A percentile compares a stretch with the other conserved stretches of the same genome.
Conservation (phyloP, 2,329 filamentous ascomycete species). For the Escovopsis sp. region DNA sequence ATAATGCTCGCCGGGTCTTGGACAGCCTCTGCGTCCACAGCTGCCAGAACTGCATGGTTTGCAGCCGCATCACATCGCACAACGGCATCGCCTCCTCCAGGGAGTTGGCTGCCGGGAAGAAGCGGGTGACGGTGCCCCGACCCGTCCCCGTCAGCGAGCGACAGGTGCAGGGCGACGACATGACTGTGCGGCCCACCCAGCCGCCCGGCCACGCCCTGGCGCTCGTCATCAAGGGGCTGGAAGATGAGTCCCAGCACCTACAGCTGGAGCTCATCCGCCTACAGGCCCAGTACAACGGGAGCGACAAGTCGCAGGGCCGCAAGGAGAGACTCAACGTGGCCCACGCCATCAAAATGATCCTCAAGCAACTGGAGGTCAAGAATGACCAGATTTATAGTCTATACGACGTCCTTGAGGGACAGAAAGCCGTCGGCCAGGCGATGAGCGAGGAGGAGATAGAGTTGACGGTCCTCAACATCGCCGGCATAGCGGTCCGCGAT, state of each 20-base stretch:
- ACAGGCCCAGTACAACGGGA: slow-evolving; percentile 47
- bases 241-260: slow-evolving; percentile 67
- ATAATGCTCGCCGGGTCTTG: slow-evolving; percentile 36
- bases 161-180: slow-evolving; percentile 34
- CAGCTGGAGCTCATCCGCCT: slow-evolving; percentile 52
- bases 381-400: slow-evolving; percentile 69
- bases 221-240: slow-evolving; percentile 66
- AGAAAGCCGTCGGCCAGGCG: slow-evolving; percentile 49
- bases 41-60: slow-evolving; percentile 42
- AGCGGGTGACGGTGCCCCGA: slow-evolving; percentile 46
- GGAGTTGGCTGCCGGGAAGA: slow-evolving; percentile 31
- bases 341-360: slow-evolving; percentile 44
- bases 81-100: slow-evolving; percentile 22
- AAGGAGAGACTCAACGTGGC: slow-evolving; percentile 48
- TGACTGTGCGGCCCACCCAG: slow-evolving; percentile 51
- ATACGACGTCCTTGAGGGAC: slow-evolving; percentile 72
- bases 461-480: slow-evolving; percentile 45
- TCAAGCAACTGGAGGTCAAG: slow-evolving; percentile 55
- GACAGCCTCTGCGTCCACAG: slow-evolving; percentile 40
- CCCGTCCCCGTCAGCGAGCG: slow-evolving; percentile 53
- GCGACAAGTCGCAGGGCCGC: slow-evolving; percentile 52
- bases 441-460: slow-evolving; percentile 51
- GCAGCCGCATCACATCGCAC: slow-evolving; percentile 36
- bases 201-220: slow-evolving; percentile 59
- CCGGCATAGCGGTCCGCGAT: slow-evolving; percentile 29